Conservation (phyloP, 2,329 filamentous ascomycete species). For the Neopestalotiopsis rosae region DNA sequence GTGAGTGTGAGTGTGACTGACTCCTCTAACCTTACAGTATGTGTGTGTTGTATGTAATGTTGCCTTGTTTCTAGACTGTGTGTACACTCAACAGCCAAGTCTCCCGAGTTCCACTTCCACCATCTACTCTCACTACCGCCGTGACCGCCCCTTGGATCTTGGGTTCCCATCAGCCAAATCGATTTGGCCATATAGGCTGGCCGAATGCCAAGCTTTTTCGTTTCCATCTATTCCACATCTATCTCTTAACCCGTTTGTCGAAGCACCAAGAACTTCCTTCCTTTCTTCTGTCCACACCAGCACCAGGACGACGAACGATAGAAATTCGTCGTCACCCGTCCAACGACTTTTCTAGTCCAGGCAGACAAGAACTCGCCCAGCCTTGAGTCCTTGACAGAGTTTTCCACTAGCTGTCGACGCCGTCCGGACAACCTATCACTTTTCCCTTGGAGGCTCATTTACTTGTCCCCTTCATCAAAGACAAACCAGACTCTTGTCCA, state of each 20-base stretch:
- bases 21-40: too few species aligned
- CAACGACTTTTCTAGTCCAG: not conserved
- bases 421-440: not conserved
- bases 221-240: not conserved
- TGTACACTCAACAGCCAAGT: not conserved
- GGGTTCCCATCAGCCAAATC: not conserved
- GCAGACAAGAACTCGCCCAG: not conserved
- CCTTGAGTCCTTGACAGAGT: not conserved
- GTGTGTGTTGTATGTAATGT: not conserved
- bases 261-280: not conserved
- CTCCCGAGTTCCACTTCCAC: not conserved
- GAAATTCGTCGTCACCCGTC: too few species aligned
- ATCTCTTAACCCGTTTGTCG: not conserved
- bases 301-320: too few species aligned
- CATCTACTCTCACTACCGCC: not conserved
- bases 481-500: constrained; percentile 14
- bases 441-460: not conserved
- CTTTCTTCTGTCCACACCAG: not conserved
- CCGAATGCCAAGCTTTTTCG: not conserved
- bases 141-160: not conserved
- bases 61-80: not conserved
- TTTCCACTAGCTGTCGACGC: not conserved
- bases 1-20: not conserved
- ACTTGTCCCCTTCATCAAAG: constrained; percentile 4
- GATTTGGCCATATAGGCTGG: not conserved